Conservation (phyloP, 768 basidiomycete species). For the Boletus subcaerulescens region DNA sequence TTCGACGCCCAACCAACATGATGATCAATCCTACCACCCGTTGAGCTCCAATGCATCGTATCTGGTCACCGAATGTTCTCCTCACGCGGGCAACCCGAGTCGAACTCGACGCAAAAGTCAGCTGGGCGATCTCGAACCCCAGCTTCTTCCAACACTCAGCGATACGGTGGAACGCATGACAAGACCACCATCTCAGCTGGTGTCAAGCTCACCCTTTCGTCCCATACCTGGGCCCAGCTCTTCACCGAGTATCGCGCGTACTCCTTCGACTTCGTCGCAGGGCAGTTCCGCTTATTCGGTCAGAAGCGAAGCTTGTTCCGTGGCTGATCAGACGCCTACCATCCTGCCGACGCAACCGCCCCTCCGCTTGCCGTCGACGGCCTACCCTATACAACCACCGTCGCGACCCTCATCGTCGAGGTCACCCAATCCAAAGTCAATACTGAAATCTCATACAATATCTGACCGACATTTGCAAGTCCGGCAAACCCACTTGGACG, state of each 20-base stretch:
- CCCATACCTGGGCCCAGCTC: neutral
- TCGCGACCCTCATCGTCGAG: constrained; percentile 23
- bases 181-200: constrained; percentile 40
- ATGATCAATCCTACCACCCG: neutral
- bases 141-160: constrained; percentile 64
- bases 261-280: constrained; percentile 20
- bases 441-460: constrained; percentile 21
- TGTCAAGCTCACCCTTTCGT: constrained; percentile 8
- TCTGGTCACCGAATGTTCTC: constrained; percentile 1
- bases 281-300: constrained; percentile 14
- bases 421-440: constrained; percentile 31
- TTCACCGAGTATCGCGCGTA: constrained; percentile 10
- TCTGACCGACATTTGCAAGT: constrained; percentile 20
- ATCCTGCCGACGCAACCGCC: neutral
- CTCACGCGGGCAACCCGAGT: neutral
- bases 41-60: constrained; percentile 18
- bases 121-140: constrained; percentile 53
- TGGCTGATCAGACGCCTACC: neutral
- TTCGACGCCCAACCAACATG: neutral
- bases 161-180: constrained; percentile 80
- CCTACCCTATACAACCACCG: constrained; percentile 15
- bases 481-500: constrained; percentile 9
- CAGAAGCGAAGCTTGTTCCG: neutral
- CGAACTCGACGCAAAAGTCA: constrained; percentile 37
- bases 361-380: constrained; percentile 10